Percentiles rank a stretch among this genome's conserved stretches.
Evolutionary conservation across 352 stramenopile species (phyloP).

Genomic region (Pythium inflatum): DNA sequence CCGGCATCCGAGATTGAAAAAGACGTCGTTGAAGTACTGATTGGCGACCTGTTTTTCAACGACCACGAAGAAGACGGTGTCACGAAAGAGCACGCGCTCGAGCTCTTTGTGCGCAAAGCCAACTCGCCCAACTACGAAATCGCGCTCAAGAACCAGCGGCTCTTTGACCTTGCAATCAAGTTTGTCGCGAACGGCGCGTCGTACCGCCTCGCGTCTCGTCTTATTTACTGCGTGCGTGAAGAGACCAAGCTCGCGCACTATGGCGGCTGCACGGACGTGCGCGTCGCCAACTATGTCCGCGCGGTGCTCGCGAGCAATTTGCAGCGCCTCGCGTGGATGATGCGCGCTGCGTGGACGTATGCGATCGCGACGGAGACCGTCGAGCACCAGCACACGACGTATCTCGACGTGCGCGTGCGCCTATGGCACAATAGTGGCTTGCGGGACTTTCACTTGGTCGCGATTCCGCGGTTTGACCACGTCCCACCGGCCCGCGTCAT

Average conservation of each 20-base stretch:
- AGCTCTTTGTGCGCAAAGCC: slow-evolving; percentile 54
- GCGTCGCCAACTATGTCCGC: too few species aligned
- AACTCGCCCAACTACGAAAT: slow-evolving; percentile 54
- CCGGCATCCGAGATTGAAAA: slow-evolving; percentile 64
- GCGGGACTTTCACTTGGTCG: slow-evolving; percentile 64
- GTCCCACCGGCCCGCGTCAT: slow-evolving; percentile 44
- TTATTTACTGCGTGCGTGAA: slow-evolving; percentile 65
- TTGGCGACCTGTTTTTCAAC: slow-evolving; percentile 61
- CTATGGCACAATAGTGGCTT: slow-evolving; percentile 56
- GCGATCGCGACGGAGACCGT: slow-evolving; percentile 52
- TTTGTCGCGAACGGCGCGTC: slow-evolving; percentile 63
- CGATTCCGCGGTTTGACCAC: slow-evolving; percentile 50
- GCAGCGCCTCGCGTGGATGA: too few species aligned
- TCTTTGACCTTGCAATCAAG: slow-evolving; percentile 69
- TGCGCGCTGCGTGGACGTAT: too few species aligned
- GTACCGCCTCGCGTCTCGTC: slow-evolving; percentile 54
- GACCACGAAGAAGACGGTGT: slow-evolving; percentile 45
- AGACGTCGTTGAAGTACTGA: slow-evolving; percentile 53
- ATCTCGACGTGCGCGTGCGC: slow-evolving; percentile 58
- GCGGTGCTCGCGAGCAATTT: too few species aligned
- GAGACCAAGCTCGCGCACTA: too few species aligned
- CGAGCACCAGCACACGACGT: slow-evolving; percentile 56
- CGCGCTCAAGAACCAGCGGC: slow-evolving; percentile 62
- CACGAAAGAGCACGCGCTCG: slow-evolving; percentile 44
- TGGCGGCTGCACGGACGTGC: too few species aligned